Percentiles rank a stretch among this genome's conserved stretches.
These are phyloP conservation scores for Daedalea quercina DNA, from an alignment of 768 basidiomycete species.

Conservation along the genomic window DNA sequence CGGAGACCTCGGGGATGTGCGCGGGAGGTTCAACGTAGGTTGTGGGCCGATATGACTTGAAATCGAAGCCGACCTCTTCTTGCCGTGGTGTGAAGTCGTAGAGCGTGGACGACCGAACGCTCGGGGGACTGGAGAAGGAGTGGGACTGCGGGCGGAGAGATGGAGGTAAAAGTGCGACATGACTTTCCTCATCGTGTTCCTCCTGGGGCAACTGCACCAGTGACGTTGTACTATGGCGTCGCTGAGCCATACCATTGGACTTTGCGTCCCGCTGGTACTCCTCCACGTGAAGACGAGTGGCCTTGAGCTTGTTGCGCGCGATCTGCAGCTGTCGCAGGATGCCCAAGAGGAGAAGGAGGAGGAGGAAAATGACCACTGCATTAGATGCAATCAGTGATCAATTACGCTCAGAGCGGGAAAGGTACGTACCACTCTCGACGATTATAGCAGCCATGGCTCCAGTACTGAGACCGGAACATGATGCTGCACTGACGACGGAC, in stretches of 20 bases:
- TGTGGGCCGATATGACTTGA: neutral
- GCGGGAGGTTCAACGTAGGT: neutral
- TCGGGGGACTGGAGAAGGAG: constrained; percentile 1
- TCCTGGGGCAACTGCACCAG: neutral
- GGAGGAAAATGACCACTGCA: constrained; percentile 1
- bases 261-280: neutral
- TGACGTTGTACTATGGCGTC: neutral
- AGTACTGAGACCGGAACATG: constrained; percentile 1
- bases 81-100: neutral
- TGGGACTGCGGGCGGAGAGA: neutral
- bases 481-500: neutral
- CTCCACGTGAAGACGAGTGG: neutral
- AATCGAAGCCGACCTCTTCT: neutral
- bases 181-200: neutral
- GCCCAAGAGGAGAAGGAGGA: neutral
- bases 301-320: neutral
- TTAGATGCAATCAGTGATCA: neutral
- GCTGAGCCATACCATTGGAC: neutral
- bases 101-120: constrained; percentile 2
- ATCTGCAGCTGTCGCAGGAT: neutral
- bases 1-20: neutral
- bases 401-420: neutral
- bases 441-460: neutral
- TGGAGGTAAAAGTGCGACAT: neutral
- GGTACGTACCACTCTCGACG: neutral